Evolutionary conservation across 116 monocot genomes (phyloP), one percentile per base, ranked within the genome.

Genomic region (Zostera marina): DNA sequence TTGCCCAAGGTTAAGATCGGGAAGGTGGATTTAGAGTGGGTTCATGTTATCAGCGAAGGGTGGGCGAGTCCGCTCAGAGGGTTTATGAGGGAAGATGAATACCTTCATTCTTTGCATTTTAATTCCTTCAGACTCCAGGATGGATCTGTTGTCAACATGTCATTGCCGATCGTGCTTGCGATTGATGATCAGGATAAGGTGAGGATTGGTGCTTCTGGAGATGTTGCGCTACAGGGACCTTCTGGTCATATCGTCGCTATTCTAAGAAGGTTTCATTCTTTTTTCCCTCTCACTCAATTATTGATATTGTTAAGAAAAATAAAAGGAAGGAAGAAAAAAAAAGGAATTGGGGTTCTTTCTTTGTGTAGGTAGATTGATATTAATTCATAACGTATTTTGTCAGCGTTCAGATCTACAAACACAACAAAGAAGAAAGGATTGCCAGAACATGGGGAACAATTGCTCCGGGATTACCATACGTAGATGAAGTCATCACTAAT

Each of bases 401-500:
- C 81, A 89, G 98, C 32, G 60, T 83, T 58, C 70, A 98, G 68
- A 86, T 98, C 67, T 98, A 76, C 73, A 77, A 84, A 20, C 98
- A 98, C 55, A 89, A 98, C 54, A 98, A 98, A 74, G 90, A 98
- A 73, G 98, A 98, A 74, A 85, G 98, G 66, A 86, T 98, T 51
- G 90, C 90, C 3, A 79, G 98, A 68, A 90, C 86, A 65, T 98
- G 90, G 90, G 98, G 98, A 63, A 83, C 85, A 64, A 90, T 83
- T 10, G 83, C 85, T 68, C 80, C 78, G 17, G 90, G 98, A 23
- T 73, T 98, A 56, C 98, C 90, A 41, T 98, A 98, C 61, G 90
- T 90, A 24, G 90, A 98, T 60, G 78, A 81, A 66, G 76, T 73
- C 66, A 98, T 98, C 25, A 71, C 52, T 17, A 72, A 67, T 42